Conservation (phyloP, 257 asterid genomes). For the Solanum chiquidenum region DNA sequence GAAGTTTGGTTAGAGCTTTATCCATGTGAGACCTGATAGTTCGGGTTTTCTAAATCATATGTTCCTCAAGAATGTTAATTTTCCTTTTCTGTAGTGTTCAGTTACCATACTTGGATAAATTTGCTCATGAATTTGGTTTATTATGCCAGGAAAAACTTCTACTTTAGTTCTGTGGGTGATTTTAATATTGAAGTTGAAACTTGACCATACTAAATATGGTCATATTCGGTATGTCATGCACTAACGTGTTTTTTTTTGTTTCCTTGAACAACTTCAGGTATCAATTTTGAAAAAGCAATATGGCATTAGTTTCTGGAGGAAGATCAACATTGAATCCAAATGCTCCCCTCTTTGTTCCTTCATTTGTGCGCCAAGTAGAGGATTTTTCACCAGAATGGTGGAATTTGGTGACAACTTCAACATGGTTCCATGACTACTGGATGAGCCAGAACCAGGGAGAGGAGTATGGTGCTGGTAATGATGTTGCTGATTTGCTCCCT, state of each 20-base stretch:
- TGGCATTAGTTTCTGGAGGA: constrained; percentile 82
- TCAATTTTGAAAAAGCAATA: constrained; percentile 10
- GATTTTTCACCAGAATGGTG: constrained; percentile 97
- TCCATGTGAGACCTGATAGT: not conserved
- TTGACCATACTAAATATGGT: not conserved
- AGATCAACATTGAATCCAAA: constrained; percentile 76
- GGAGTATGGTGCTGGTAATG: constrained; percentile 22
- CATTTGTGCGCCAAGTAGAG: constrained; percentile 77
- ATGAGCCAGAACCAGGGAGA: constrained; percentile 57
- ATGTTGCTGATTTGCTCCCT: constrained; percentile 45
- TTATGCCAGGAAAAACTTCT: not conserved
- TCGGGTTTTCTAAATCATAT: too few relatives aligned
- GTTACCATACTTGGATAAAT: not conserved
- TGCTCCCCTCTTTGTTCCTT: constrained; percentile 72
- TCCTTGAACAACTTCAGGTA: not conserved
- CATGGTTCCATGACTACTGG: constrained; percentile 87
- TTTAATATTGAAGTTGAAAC: not conserved
- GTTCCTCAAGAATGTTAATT: not conserved
- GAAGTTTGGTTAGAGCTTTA: not conserved
- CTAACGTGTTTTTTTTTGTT: not conserved
- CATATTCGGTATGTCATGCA: not conserved
- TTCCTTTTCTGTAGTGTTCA: not conserved
- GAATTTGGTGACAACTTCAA: constrained; percentile 66
- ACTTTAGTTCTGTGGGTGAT: not conserved
- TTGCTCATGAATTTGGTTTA: not conserved